A percentile compares a stretch with the other conserved stretches of the same genome.
phyloP scores from a whole-genome alignment of 2,329 filamentous ascomycete species.

The Graphilbum ipis-grandicollis region DNA sequence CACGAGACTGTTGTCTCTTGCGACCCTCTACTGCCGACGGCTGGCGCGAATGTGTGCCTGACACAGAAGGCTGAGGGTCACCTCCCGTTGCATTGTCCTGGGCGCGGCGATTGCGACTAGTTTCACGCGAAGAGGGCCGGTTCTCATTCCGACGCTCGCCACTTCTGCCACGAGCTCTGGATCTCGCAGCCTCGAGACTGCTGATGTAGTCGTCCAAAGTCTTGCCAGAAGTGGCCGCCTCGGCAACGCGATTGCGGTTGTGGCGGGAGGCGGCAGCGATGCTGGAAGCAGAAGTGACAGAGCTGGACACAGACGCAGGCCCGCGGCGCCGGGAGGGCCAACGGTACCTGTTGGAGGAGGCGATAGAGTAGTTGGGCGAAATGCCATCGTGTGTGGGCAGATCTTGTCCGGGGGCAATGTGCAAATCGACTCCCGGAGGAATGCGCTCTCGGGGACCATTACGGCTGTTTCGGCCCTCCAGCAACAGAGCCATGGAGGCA shows the following conservation, averaged over 20 bases:
- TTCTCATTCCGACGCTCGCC: conserved; percentile 29
- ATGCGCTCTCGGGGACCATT: conserved; percentile 66
- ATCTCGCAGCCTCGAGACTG: conserved; percentile 62
- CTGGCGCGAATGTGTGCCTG: conserved; percentile 12
- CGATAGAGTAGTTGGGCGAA: conserved; percentile 36
- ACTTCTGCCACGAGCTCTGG: conserved; percentile 37
- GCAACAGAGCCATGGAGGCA: conserved; percentile 43
- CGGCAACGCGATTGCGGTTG: conserved; percentile 22
- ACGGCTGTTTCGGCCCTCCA: conserved; percentile 41
- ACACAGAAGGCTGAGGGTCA: background rate
- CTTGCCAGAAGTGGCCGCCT: conserved; percentile 35
- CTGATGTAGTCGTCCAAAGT: conserved; percentile 74
- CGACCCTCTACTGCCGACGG: conserved; percentile 40
- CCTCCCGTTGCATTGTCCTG: background rate
- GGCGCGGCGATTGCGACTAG: background rate
- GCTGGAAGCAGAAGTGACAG: conserved; percentile 38
- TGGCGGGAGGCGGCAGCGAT: conserved; percentile 22
- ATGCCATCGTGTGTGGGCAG: conserved; percentile 46
- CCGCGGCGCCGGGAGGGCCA: conserved; percentile 36
- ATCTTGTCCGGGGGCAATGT: conserved; percentile 45
- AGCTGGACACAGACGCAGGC: conserved; percentile 38
- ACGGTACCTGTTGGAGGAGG: conserved; percentile 35
- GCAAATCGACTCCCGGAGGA: conserved; percentile 49
- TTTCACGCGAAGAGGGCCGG: conserved; percentile 8
- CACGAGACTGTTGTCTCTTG: conserved; percentile 46